Evolutionary conservation across 2,329 filamentous ascomycete species (phyloP).

Genomic region (Myriangium duriaei): DNA sequence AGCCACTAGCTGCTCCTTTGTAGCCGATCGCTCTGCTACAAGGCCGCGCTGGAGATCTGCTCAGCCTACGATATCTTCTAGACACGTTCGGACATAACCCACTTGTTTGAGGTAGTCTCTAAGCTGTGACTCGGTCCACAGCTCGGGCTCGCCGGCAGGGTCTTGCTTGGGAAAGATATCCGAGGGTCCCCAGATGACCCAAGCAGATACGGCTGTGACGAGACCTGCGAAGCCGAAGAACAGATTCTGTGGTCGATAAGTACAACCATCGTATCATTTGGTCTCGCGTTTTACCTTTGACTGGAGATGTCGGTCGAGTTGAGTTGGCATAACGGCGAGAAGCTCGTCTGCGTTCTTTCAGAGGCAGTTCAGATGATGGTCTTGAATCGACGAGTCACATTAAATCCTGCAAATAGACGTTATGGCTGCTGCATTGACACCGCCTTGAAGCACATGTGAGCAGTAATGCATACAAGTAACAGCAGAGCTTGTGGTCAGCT

Average conservation of each 20-base stretch:
- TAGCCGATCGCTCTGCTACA: constrained; percentile 46
- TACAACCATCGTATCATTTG: not conserved
- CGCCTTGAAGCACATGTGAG: no score
- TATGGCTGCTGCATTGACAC: no score
- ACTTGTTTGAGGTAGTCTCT: constrained; percentile 70
- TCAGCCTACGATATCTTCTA: not conserved
- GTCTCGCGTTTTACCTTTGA: constrained; percentile 22
- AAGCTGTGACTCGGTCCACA: constrained; percentile 72
- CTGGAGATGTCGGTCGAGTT: constrained; percentile 35
- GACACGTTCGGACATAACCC: constrained; percentile 26
- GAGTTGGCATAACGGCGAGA: constrained; percentile 31
- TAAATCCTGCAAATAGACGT: no score
- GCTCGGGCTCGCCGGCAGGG: constrained; percentile 42
- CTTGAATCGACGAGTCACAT: no score
- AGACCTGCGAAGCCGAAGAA: constrained; percentile 63
- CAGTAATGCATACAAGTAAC: no score
- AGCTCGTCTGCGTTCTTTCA: not conserved
- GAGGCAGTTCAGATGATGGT: no score
- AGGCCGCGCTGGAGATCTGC: constrained; percentile 44
- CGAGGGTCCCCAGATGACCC: constrained; percentile 65
- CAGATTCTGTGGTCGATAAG: constrained; percentile 18
- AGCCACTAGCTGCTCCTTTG: constrained; percentile 52
- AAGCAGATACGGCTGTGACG: constrained; percentile 67
- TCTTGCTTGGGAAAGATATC: constrained; percentile 64
- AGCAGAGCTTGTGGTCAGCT: no score